Conservation (phyloP, 768 basidiomycete species). For the Mycena belliarum region DNA sequence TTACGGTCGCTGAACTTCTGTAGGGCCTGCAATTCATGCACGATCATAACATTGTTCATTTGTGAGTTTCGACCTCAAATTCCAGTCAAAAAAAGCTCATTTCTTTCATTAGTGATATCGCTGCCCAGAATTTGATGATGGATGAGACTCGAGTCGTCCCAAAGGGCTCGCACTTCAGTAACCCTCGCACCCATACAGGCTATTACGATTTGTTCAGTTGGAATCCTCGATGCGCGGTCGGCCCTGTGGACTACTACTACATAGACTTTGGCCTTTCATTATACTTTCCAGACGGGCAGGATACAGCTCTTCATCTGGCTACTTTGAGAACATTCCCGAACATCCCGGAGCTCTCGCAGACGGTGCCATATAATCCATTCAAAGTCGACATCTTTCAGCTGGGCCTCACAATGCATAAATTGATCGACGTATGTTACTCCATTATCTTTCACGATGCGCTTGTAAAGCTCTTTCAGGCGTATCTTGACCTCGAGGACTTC, state of each 20-base stretch:
- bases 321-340: neutral
- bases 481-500: conserved; percentile 10
- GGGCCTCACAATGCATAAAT: neutral
- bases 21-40: conserved; percentile 20
- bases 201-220: neutral
- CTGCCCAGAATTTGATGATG: conserved; percentile 15
- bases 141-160: conserved; percentile 14
- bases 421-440: conserved; percentile 2
- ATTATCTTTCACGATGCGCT: neutral
- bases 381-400: conserved; percentile 12
- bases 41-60: conserved; percentile 10
- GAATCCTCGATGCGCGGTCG: conserved; percentile 5
- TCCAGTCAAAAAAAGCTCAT: neutral
- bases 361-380: conserved; percentile 15
- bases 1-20: neutral
- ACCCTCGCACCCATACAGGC: conserved; percentile 1
- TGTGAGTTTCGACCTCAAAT: neutral
- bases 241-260: conserved; percentile 14
- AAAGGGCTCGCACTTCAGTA: conserved; percentile 2
- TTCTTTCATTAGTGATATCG: neutral
- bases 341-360: conserved; percentile 13
- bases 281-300: conserved; percentile 4
- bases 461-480: neutral
- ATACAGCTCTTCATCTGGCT: neutral
- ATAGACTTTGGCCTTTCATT: conserved; percentile 17